Evolutionary conservation across 2,329 filamentous ascomycete species (phyloP).

Genomic region (Fusarium pseudonygamai): DNA sequence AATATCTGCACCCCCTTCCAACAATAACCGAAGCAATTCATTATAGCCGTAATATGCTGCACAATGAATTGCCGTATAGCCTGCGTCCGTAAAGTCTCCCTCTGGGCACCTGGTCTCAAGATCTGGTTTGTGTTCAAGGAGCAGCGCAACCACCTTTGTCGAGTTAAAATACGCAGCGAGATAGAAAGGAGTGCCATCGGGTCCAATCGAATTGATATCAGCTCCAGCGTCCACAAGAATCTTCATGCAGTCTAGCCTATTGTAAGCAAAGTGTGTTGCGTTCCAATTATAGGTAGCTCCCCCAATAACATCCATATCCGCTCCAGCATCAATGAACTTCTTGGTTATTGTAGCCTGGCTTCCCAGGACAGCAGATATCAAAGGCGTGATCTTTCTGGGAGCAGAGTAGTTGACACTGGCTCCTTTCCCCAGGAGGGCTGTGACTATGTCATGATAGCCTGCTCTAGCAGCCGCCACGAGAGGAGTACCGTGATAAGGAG

Average conservation of each 20-base stretch:
- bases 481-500: background rate
- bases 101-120: background rate
- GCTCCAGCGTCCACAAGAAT: background rate
- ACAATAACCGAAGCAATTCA: background rate
- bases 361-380: background rate
- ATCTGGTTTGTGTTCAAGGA: background rate
- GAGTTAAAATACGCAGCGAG: background rate
- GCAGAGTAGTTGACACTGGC: background rate
- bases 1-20: background rate
- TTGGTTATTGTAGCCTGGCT: background rate
- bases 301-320: background rate
- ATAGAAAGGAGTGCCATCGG: background rate
- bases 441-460: background rate
- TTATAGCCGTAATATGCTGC: background rate
- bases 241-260: background rate
- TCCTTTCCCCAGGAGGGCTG: background rate
- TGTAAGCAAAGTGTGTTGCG: background rate
- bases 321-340: background rate
- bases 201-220: background rate
- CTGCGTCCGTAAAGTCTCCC: accelerated
- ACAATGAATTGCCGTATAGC: background rate
- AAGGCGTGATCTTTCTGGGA: accelerated
- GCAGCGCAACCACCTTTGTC: background rate
- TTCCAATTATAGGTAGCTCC: background rate
- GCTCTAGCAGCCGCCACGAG: background rate